Evolutionary conservation across 116 monocot species (phyloP), one percentile per base, ranked within the genome.

Genomic region (Phalaenopsis hybrid): DNA sequence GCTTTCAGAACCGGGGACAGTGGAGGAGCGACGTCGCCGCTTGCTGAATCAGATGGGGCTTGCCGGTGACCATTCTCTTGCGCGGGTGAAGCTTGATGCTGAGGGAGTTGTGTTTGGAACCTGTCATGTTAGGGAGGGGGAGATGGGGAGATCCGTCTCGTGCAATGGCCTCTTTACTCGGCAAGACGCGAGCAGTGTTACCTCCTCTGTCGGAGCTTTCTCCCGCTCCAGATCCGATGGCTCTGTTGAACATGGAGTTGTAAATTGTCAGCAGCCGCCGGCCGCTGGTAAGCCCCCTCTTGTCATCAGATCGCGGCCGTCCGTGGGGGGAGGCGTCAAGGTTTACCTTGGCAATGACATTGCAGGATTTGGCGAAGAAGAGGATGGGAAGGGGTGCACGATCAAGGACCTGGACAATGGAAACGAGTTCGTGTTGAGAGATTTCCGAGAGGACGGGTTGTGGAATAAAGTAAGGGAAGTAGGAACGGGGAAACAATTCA

Each of bases 401-500:
- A 91, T 98, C 73, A 95, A 86, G 89, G 90, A 95, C 67, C 79
- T 98, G 21, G 95, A 95, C 79, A 92, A 86, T 55, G 98, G 98
- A 41, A 86, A 86, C 83, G 90, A 93, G 92, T 98, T 95, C 76
- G 89, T 98, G 82, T 93, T 98, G 69, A 98, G 90, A 46, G 94
- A 91, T 80, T 59, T 91, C 55, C 77, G 89, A 68, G 91, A 93
- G 81, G 92, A 90, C 79, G 93, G 93, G 59, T 89, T 83, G 86
- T 89, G 91, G 92, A 84, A 91, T 50, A 89, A 89, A 70, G 72
- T 93, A 51, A 82, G 90, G 84, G 97, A 98, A 80, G 90, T 90
- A 25, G 93, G 88, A 45, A 93, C 93, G 5, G 92, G 95, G 13
- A 82, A 93, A 58, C 95, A 93, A 81, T 87, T 99, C 44, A 99